phyloP scores from a whole-genome alignment of 2,329 filamentous ascomycete genomes.

The Orbilia javanica region DNA sequence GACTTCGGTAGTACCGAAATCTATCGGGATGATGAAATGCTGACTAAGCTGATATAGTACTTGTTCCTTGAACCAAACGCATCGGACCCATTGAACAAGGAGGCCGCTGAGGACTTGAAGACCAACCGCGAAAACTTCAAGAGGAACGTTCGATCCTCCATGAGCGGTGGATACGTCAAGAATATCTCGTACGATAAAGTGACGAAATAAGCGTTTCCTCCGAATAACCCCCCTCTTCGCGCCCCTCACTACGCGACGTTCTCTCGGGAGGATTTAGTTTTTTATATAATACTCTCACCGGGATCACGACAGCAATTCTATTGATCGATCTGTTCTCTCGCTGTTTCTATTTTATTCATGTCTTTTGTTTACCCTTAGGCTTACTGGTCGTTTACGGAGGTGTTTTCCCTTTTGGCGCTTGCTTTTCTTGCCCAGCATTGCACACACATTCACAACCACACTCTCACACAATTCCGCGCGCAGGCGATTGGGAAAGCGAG shows the following conservation, averaged over 20 bases:
- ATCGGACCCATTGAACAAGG: constrained; percentile 97
- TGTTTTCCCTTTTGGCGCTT: constrained; percentile 56
- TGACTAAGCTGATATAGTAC: constrained; percentile 73
- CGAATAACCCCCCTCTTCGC: no score
- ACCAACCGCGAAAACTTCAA: constrained; percentile 89
- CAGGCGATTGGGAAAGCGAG: background rate
- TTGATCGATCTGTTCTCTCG: constrained; percentile 56
- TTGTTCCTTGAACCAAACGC: constrained; percentile 98
- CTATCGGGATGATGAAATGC: background rate
- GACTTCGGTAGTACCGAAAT: background rate
- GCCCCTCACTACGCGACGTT: background rate
- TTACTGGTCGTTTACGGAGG: constrained; percentile 52
- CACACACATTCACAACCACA: background rate
- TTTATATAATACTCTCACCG: constrained; percentile 35
- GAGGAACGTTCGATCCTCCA: constrained; percentile 85
- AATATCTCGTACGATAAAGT: constrained; percentile 83
- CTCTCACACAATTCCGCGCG: background rate
- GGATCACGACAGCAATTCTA: constrained; percentile 58
- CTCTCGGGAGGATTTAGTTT: background rate
- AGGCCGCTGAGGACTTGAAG: constrained; percentile 92
- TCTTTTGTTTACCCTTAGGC: constrained; percentile 49
- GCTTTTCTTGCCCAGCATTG: constrained; percentile 53
- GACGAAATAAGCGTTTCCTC: constrained; percentile 70
- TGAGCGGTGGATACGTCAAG: constrained; percentile 83
- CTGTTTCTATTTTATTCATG: constrained; percentile 50